Evolutionary conservation across 345 rosid species (phyloP), one percentile per base, ranked within the genome.

Genomic region (Aegle marmelos): DNA sequence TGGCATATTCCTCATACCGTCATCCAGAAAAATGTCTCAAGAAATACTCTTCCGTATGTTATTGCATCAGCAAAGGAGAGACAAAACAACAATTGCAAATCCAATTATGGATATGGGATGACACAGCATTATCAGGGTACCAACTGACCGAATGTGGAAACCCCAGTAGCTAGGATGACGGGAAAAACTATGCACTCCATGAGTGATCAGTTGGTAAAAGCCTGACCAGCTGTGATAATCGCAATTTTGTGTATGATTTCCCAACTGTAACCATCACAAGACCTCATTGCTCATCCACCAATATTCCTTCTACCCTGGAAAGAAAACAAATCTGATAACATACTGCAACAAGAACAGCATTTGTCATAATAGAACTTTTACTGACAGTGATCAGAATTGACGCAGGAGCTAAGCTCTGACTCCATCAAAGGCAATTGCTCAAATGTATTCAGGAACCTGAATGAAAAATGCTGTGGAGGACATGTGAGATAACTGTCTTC

Each of bases 41-140:
- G 82, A 86, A 90, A 80, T 74, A 87, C 78, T 91, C 97, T 70
- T 92, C 95, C 97, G 7, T 85, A 90, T 6, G 90, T 88, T 85
- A 91, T 91, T 72, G 90, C 73, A 39, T 82, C 72, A 7, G 88
- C 83, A 75, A 91, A 92, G 86, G 90, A 92, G 9, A 79, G 83
- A 95, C 97, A 89, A 73, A 73, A 87, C 90, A 50, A 88, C 90
- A 65, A 82, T 68, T 24, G 92, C 86, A 85, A 91, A 91, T 61
- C 83, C 92, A 61, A 85, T 53, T 5, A 83, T 79, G 4, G 95
- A 91, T 50, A 91, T 2, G 27, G 95, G 95, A 75, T 92, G 91
- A 72, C 93, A 91, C 63, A 92, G 77, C 97, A 91, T 91, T 75
- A 91, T 84, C 79, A 90, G 95, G n/a, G 94, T 89, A 45, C 92